Percentiles rank a stretch among this genome's conserved stretches.
phyloP scores from a whole-genome alignment of 2,329 filamentous ascomycete species.

The Cladosporium sp. region DNA sequence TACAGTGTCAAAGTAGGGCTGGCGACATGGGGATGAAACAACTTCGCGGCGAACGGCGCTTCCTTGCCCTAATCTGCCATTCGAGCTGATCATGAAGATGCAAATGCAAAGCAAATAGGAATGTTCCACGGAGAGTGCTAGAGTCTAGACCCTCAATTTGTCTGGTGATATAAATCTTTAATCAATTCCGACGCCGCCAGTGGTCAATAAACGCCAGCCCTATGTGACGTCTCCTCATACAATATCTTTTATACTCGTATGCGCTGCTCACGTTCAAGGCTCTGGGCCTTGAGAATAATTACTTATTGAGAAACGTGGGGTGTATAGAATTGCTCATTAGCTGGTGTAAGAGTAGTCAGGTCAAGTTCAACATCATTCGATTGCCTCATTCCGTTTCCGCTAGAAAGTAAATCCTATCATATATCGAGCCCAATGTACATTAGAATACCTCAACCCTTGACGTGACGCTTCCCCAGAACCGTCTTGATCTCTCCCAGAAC shows the following conservation, averaged over 20 bases:
- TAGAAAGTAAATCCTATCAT: background rate
- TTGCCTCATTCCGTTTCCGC: background rate
- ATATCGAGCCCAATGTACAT: background rate
- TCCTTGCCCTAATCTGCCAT: background rate
- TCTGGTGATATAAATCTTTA: background rate
- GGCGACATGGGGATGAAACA: constrained; percentile 1
- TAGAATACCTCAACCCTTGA: background rate
- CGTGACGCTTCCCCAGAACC: constrained; percentile 2
- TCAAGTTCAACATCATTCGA: background rate
- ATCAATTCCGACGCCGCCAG: background rate
- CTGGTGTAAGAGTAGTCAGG: background rate
- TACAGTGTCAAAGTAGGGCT: constrained; percentile 1
- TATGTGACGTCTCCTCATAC: background rate
- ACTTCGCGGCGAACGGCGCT: background rate
- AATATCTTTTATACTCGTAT: background rate
- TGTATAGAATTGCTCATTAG: background rate
- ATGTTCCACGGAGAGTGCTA: background rate
- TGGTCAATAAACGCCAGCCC: background rate
- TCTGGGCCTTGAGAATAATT: background rate
- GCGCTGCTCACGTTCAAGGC: background rate
- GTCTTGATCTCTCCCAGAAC: constrained; percentile 18
- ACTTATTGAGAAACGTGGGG: background rate
- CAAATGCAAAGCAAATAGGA: background rate
- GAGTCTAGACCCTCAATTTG: background rate
- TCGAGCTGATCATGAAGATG: background rate